Evolutionary conservation across 768 basidiomycete species (phyloP), one percentile per base, ranked within the genome.

Genomic region (Rhizopogon salebrosus): DNA sequence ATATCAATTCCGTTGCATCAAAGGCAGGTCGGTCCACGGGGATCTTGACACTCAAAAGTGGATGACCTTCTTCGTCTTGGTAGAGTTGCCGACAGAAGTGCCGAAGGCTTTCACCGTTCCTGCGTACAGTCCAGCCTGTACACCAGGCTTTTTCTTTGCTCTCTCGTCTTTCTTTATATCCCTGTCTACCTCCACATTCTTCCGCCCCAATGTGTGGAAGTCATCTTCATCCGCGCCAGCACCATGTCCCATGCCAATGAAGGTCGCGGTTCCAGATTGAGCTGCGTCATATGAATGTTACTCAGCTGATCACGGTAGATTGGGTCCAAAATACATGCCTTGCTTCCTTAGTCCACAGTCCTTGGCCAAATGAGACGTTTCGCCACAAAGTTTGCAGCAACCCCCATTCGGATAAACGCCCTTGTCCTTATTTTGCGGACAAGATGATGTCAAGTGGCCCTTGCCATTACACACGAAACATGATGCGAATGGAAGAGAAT

Each of bases 201-300:
- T 78, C 40, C 92, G 79, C 64, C 85, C 86, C 66, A 93, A 78
- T 0, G 75, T 75, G 66, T 94, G 93, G 70, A 95, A 97, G 65
- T 97, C 95, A 63, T 98, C 95, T 67, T 98, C 95, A 64, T 98
- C 95, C 8, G 95, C 87, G 22, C 92, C 92, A 0, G 79, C 83
- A 36, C 75, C 82, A 27, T 64, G 64, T 1, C 76, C 76, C 1
- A 52, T 70, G 24, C 67, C 67, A 14, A 71, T 62, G 42, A 64
- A 38, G 8, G 61, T 46, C 0, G 53, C 56, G 16, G 61, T 66
- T 34, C 68, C 68, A 1, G 68, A 59, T 39, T 29, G 40, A 10
- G 16, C 45, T 46, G 31, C 20, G 22, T 16, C 5, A 10, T 5
- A 34, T 46, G 13, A 8, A 14, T 34, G 31, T 34, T 14, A 46